Evolutionary conservation across 768 basidiomycete species (phyloP), one percentile per base, ranked within the genome.

Genomic region (Tricholoma terreum): DNA sequence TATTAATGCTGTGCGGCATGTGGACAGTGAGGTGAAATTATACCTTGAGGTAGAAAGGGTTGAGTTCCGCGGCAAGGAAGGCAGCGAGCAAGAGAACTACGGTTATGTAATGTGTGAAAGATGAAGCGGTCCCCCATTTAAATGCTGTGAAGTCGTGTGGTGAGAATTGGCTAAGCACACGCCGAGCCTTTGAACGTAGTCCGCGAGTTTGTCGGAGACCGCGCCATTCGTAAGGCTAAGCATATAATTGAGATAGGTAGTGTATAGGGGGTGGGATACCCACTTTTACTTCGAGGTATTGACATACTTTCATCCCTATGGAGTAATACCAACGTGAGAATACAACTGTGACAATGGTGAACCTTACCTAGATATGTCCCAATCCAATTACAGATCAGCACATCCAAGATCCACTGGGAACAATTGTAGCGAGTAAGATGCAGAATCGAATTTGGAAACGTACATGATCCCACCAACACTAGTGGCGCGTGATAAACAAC

Each of bases 381-480:
- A 55, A 91, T 65, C 92, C 92, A 93, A 69, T 94, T 94, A 75
- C 91, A 94, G 36, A 93, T 63, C 50, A 93, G 76, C 43, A 94
- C 92, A 70, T 94, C 91, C 52, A 94, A 77, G 60, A 94, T 77
- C 91, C 91, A 94, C 90, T 92, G 64, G 22, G 22, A 48, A 58
- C 57, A 52, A 51, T 57, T 50, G 46, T 53, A 55, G 38, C 38
- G 42, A 38, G 42, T 6, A 24, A 42, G 11, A 33, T 14, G 52
- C 55, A 58, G n/a, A 55, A 33, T 30, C 42, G 55, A 31, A 33
- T 34, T 50, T 40, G 24, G 35, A 51, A 7, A 75, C 84, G 65
- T 76, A 92, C 90, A 77, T 94, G 91, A 69, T 93, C 92, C 91
- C 91, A 94, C 92, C 91, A 93, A 66, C 92, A 93, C 89, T 92